Percentiles rank a stretch among this genome's conserved stretches.
These are phyloP conservation scores for Rhamnella rubrinervis DNA, from an alignment of 331 rosid genomes.

Conservation along the genomic window DNA sequence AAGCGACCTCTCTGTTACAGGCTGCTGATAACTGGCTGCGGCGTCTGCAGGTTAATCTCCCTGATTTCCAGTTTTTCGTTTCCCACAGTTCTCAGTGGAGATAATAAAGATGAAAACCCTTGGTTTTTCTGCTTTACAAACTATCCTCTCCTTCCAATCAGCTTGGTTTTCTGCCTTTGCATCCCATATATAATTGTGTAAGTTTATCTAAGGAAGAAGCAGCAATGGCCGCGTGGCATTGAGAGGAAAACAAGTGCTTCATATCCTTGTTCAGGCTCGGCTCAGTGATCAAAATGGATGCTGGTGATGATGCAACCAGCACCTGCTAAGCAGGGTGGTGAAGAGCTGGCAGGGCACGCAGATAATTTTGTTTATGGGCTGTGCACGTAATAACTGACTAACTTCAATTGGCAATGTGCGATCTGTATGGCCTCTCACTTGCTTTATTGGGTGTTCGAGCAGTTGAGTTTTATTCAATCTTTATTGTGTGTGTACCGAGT, in stretches of 20 bases:
- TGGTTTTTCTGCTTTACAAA: constrained; percentile 16
- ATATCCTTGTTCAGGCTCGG: not conserved
- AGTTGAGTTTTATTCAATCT: constrained; percentile 4
- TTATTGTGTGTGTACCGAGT: not conserved
- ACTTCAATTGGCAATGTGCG: not conserved
- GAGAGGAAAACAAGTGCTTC: constrained; percentile 6
- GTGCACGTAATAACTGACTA: constrained; percentile 8
- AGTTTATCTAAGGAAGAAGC: constrained; percentile 21
- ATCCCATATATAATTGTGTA: constrained; percentile 8
- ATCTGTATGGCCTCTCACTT: constrained; percentile 17
- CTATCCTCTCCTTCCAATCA: constrained; percentile 8
- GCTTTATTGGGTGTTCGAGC: constrained; percentile 1
- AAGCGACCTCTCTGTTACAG: constrained; percentile 38
- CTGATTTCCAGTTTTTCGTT: constrained; percentile 49
- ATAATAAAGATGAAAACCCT: not conserved
- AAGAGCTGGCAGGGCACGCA: constrained; percentile 16
- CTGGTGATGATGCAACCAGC: too few species aligned
- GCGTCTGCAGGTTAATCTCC: constrained; percentile 45
- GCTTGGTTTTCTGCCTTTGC: constrained; percentile 22
- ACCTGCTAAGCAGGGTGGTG: not conserved
- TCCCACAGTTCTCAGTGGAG: constrained; percentile 31
- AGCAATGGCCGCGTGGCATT: constrained; percentile 9
- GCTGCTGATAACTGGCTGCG: constrained; percentile 49
- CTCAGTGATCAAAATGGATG: not conserved
- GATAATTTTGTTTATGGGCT: constrained; percentile 4